Base-by-base conservation (phyloP, 306 rosid species). In the Fragaria vesca region DNA sequence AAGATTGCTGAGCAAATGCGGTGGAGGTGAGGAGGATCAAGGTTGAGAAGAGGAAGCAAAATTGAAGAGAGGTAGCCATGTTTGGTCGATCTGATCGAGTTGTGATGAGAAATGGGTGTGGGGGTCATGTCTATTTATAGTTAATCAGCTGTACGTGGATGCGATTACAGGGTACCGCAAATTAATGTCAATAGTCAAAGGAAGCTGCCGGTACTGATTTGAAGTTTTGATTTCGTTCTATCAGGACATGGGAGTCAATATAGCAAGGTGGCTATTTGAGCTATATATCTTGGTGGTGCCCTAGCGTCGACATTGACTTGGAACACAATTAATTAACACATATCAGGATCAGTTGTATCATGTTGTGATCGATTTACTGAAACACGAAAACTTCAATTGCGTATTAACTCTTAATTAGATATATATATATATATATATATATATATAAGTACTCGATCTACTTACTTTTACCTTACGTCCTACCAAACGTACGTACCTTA, bases 1-100 rank as follows among this genome's bases (percentile, higher is more conserved):
- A 90, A 12, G 91, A 84, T 52, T 74, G 62, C 36, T 86, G 83
- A 21, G 88, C 88, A 0, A 76, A 60, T 51, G 78, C n/a, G 8
- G 77, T n/a, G 58, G 79, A 43, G 66, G 67, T 16, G 32, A 70
- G 17, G 32, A 70, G 17, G 10, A 81, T n/a, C 1, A 83, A 34
- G n/a, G 75, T 18, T 0, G 66, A 13, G 74, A 51, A 42, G 52
- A 85, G 45, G 66, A 58, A n/a, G 73, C 9, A 40, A 72, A 9
- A 30, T 15, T 72, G 82, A n/a, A 60, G 18, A 45, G 21, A 48
- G 36, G 57, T 20, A 26, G 60, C 65, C 68, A 68, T 81, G 58
- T 1, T 52, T 54, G 74, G 8, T 13, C 8, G 46, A 42, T 4
- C 8, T 40, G 47, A 43, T 30, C 32, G 32, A 30, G 32, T 30